A percentile compares a stretch with the other conserved stretches of the same genome.
Conservation (phyloP, 2,329 filamentous ascomycete species). For the Epichloe uncinata region DNA sequence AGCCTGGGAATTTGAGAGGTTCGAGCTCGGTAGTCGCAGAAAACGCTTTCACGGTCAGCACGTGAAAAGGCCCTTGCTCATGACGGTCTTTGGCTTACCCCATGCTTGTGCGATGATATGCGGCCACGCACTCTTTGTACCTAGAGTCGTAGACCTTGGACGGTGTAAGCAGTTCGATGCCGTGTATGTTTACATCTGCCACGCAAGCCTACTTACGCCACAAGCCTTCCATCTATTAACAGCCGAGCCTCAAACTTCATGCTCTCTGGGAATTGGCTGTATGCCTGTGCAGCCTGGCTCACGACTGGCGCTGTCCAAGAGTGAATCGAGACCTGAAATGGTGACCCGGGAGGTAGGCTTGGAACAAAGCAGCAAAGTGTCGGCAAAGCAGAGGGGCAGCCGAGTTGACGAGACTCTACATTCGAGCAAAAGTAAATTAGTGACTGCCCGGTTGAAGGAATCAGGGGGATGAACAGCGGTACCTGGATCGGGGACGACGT, state of each 20-base stretch:
- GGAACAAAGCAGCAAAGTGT: constrained; percentile 61
- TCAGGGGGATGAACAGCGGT: not conserved
- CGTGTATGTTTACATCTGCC: not conserved
- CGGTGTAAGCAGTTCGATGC: not conserved
- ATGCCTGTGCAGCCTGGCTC: constrained; percentile 41
- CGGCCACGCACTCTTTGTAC: constrained; percentile 36
- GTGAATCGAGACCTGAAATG: constrained; percentile 64
- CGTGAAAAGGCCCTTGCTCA: constrained; percentile 9
- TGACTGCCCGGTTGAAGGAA: not conserved
- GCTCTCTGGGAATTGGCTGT: constrained; percentile 41
- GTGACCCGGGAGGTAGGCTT: constrained; percentile 40
- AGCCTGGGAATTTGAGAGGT: constrained; percentile 57
- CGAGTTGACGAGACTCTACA: constrained; percentile 38
- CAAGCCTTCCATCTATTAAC: constrained; percentile 52
- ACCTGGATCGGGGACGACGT: constrained; percentile 45
- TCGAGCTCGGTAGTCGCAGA: constrained; percentile 46
- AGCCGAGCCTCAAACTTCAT: constrained; percentile 53
- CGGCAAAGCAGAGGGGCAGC: constrained; percentile 40
- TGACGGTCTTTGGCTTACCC: constrained; percentile 16
- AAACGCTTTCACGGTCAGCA: constrained; percentile 23
- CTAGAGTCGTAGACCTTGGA: constrained; percentile 40
- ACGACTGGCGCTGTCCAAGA: constrained; percentile 52
- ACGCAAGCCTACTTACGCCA: constrained; percentile 32
- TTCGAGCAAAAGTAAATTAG: not conserved
- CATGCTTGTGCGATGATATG: constrained; percentile 33